Evolutionary conservation across 495 filamentous ascomycete genomes (phyloP).

Genomic region (Hypoxylon lenormandii): DNA sequence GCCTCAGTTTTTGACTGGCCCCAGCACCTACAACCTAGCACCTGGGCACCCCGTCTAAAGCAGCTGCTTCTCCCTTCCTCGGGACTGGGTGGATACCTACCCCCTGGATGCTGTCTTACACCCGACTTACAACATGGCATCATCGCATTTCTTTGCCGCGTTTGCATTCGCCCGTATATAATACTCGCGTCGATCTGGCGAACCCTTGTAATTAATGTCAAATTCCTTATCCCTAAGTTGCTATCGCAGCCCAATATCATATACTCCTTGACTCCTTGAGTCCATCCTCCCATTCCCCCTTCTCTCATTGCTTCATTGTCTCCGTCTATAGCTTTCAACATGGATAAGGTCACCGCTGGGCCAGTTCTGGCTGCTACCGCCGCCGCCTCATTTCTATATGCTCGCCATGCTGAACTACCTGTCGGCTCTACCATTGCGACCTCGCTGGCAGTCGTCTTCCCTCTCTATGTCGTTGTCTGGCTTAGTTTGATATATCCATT

Average conservation of each 20-base stretch:
- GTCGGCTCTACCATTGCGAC: slow-evolving; percentile 15
- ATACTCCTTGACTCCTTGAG: slow-evolving; percentile 24
- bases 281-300: neutral
- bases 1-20: slow-evolving; percentile 6
- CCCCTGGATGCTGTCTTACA: slow-evolving; percentile 41
- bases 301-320: neutral
- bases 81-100: slow-evolving; percentile 29
- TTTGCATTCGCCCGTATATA: slow-evolving; percentile 39
- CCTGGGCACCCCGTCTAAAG: slow-evolving; percentile 10
- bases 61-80: slow-evolving; percentile 11
- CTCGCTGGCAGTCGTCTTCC: slow-evolving; percentile 35
- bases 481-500: slow-evolving; percentile 58
- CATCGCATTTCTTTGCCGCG: slow-evolving; percentile 25
- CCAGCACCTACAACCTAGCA: neutral
- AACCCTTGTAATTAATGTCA: slow-evolving; percentile 11
- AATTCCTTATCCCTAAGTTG: slow-evolving; percentile 4
- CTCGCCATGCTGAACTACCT: slow-evolving; percentile 39
- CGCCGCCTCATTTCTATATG: slow-evolving; percentile 40
- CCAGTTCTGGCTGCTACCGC: slow-evolving; percentile 42
- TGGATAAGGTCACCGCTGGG: slow-evolving; percentile 40
- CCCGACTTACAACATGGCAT: slow-evolving; percentile 27
- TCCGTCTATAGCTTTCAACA: slow-evolving; percentile 11
- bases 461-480: slow-evolving; percentile 47
- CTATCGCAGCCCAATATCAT: slow-evolving; percentile 28
- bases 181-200: slow-evolving; percentile 36